Conservation (phyloP, 2,329 filamentous ascomycete species). For the Xylaria sp. region DNA sequence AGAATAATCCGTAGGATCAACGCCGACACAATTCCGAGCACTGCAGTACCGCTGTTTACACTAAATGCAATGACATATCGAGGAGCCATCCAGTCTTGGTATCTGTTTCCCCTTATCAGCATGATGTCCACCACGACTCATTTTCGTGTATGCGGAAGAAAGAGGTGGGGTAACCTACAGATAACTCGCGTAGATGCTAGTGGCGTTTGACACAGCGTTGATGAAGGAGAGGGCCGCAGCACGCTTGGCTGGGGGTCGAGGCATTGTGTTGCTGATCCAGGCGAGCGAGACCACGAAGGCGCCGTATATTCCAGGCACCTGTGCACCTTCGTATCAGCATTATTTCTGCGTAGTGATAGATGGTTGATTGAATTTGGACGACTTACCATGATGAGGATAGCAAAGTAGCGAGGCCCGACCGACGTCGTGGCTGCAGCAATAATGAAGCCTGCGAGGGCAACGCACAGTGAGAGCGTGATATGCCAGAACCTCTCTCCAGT, state of each 20-base stretch:
- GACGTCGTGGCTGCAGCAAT: constrained; percentile 71
- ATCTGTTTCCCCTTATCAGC: constrained; percentile 64
- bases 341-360: neutral
- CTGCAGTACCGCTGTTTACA: constrained; percentile 74
- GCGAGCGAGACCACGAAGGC: constrained; percentile 75
- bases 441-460: constrained; percentile 74
- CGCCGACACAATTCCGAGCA: constrained; percentile 72
- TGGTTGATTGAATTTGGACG: neutral
- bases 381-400: constrained; percentile 77
- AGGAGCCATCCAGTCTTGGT: constrained; percentile 61
- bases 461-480: constrained; percentile 68
- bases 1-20: constrained; percentile 72
- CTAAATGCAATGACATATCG: constrained; percentile 68
- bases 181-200: constrained; percentile 71
- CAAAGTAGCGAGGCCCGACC: constrained; percentile 71
- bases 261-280: constrained; percentile 82
- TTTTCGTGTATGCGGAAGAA: neutral
- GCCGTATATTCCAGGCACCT: constrained; percentile 69
- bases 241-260: constrained; percentile 79
- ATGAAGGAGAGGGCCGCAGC: constrained; percentile 77
- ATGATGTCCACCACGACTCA: neutral
- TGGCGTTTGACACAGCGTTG: constrained; percentile 76
- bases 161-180: constrained; percentile 30
- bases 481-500: constrained; percentile 79
- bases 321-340: constrained; percentile 10